Base-by-base conservation (phyloP, 495 filamentous ascomycete genomes). In the Geoglossum glabrum region DNA sequence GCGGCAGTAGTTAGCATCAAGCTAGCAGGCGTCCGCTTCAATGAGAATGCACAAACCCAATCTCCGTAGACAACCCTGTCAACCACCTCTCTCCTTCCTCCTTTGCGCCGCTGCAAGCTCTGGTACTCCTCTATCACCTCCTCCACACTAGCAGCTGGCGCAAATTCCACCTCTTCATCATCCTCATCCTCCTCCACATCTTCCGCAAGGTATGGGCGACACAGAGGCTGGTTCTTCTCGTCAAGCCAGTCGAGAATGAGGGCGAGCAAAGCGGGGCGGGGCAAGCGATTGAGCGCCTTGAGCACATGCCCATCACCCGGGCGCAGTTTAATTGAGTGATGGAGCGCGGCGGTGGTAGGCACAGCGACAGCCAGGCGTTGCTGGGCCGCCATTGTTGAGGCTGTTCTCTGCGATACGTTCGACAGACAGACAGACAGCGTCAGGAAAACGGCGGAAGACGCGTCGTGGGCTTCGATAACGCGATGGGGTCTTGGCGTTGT, bases 51-150 rank as follows among this genome's bases (percentile, higher is more conserved):
- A 58, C 56, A 19, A 31, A 58, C 56, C 59, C 87, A 94, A 66
- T 94, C 87, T 46, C 85, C 85, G 58, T 89, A 82, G 0, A 84
- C 62, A 40, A 94, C 82, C 30, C 85, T 75, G 62, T 87, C 85
- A 7, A 86, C 70, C 4, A 90, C 76, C 64, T 94, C 87, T 50
- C 80, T 74, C 61, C 82, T 85, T 10, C 75, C 77, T 3, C 85
- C 84, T 63, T 83, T 88, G 25, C 78, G 70, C 9, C 68, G 67
- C 36, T 71, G 70, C 0, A 80, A 62, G 23, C 73, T 71, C 23
- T 71, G 66, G 69, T 90, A 92, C 38, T 74, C 70, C 45, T 82
- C 76, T 13, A 75, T 74, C 13, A 87, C 70, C 54, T 81, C 80
- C 30, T 77, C 76, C 52, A 82, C 66, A 13, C 78, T 81, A 21